phyloP scores from a whole-genome alignment of 495 filamentous ascomycete genomes.

The Parmelia sp. region DNA sequence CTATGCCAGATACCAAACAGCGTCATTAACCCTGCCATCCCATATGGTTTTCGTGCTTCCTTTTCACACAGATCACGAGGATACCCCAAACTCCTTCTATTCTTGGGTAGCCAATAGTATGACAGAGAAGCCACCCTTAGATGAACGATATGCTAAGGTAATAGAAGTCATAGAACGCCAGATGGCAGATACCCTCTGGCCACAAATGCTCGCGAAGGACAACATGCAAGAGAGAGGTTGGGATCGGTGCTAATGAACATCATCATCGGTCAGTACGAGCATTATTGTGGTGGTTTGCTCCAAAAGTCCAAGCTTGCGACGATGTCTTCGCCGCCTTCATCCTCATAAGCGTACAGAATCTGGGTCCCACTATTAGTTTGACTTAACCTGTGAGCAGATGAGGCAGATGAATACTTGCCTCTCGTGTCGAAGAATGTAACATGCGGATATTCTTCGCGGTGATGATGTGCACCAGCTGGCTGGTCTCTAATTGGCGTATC shows the following conservation, averaged over 20 bases:
- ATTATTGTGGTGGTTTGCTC: conserved; percentile 37
- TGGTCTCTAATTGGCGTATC: conserved; percentile 87
- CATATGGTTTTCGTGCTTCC: neutral
- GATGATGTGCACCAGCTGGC: conserved; percentile 84
- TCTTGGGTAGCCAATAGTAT: conserved; percentile 14
- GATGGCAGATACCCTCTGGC: neutral
- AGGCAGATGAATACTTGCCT: conserved; percentile 54
- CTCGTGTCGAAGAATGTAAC: conserved; percentile 91
- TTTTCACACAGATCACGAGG: neutral
- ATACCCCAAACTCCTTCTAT: conserved; percentile 15
- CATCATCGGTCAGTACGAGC: neutral
- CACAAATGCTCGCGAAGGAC: conserved; percentile 8
- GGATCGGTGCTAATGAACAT: neutral
- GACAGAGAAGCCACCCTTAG: conserved; percentile 14
- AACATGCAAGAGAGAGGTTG: conserved; percentile 2
- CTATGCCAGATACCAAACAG: conserved; percentile 10
- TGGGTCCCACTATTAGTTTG: conserved; percentile 34
- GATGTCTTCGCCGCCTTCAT: conserved; percentile 86
- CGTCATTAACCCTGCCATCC: conserved; percentile 1
- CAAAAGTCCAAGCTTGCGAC: conserved; percentile 97
- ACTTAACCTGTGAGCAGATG: neutral
- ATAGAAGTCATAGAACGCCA: conserved; percentile 6
- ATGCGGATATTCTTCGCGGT: conserved; percentile 93
- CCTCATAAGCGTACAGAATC: conserved; percentile 96
- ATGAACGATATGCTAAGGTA: conserved; percentile 13